Conservation (phyloP, 768 basidiomycete species). For the Russula sp. region DNA sequence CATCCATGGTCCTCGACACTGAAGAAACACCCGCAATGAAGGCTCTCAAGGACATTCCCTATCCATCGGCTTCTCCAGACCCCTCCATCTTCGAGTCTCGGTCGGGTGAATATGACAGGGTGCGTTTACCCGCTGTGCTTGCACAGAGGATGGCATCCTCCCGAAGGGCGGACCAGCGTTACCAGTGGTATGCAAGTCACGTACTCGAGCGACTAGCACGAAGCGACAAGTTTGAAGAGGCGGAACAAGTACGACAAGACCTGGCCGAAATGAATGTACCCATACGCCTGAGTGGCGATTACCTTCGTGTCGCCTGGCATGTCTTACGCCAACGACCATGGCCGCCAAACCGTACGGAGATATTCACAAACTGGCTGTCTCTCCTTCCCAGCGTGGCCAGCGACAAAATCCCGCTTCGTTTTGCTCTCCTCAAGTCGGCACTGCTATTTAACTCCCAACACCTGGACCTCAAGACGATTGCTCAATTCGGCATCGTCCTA, state of each 20-base stretch:
- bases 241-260: slow-evolving; percentile 42
- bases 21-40: slow-evolving; percentile 39
- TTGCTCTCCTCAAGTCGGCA: slow-evolving; percentile 37
- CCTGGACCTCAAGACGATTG: slow-evolving; percentile 40
- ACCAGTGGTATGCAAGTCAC: slow-evolving; percentile 27
- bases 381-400: slow-evolving; percentile 37
- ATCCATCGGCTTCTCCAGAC: slow-evolving; percentile 37
- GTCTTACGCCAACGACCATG: slow-evolving; percentile 32
- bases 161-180: no score
- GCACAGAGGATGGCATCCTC: neutral
- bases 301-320: slow-evolving; percentile 40
- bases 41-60: slow-evolving; percentile 39
- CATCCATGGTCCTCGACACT: slow-evolving; percentile 22
- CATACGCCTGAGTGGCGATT: slow-evolving; percentile 40
- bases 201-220: slow-evolving; percentile 36
- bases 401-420: slow-evolving; percentile 11
- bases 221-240: slow-evolving; percentile 36
- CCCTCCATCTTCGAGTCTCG: slow-evolving; percentile 40
- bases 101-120: slow-evolving; percentile 37
- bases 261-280: slow-evolving; percentile 39
- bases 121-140: neutral
- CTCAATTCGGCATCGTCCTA: slow-evolving; percentile 45
- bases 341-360: slow-evolving; percentile 29
- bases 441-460: slow-evolving; percentile 36
- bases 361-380: slow-evolving; percentile 45